Base-by-base conservation (phyloP, 805 yeast species). In the Candida silvicultrix region DNA sequence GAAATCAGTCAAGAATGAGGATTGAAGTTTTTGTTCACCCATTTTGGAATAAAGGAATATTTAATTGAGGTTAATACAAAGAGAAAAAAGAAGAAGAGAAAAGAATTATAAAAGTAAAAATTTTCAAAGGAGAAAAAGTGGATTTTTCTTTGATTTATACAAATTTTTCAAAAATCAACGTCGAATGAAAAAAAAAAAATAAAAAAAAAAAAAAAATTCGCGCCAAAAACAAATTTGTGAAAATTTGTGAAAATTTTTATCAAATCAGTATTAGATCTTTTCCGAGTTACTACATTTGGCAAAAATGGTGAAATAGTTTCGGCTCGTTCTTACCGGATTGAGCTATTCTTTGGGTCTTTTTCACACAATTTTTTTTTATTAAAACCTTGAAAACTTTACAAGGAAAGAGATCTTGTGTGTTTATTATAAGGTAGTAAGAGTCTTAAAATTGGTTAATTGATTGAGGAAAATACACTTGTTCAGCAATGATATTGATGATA, bases 1-100 rank as follows among this genome's bases (percentile, higher is more conserved):
- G 81, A 87, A 87, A 70, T 82, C 85, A 66, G 75, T 63, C 61
- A 72, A 62, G 70, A 78, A 78, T 60, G 70, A 66, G 51, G 81
- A 70, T 54, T 65, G n/a, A 5, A 11, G 65, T 53, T 66, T 62
- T 52, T 67, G 66, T 45, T 59, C 64, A 56, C 55, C 38, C 62
- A 58, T 58, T 50, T 45, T 57, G 29, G 23, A 6, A n/a, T 10
- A 23, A n/a, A 11, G 21, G 29, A 38, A 25, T 38, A 23, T 38
- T 34, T 37, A 38, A 37, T 38, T 41, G 36, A 46, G 45, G 45
- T 40, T 32, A 31, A 29, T 31, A 15, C 40, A n/a, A 28, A 35
- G n/a, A 15, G 40, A 31, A 36, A 38, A 38, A 38, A 38, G 21
- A 45, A 37, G 23, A 21, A 38, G 31, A 21, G n/a, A 9, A 31